Base-by-base conservation (phyloP, 352 stramenopile genomes). In the Aphanomyces stellatus region DNA sequence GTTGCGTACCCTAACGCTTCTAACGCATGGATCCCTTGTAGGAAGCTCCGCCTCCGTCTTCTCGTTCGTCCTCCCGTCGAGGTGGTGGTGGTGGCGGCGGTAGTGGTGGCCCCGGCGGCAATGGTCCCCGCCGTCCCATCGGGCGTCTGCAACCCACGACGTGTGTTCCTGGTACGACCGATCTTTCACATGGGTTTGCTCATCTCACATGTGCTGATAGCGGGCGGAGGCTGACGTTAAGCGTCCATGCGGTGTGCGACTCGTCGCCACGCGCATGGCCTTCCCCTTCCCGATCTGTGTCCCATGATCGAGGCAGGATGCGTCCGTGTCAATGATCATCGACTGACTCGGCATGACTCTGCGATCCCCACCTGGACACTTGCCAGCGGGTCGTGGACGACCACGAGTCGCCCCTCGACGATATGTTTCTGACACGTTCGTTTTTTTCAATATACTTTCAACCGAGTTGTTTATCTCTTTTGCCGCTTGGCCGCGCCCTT, bases 401-500 rank as follows among this genome's bases (percentile, higher is more conserved):
- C 48, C 4, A 33, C 41, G 15, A 46, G 55, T 34, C 15, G 25
- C 7, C 31, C 30, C 31, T 48, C 40, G 30, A 51, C 28, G 24
- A 7, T 15, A 28, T 56, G 19, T 15, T n/a, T 41, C n/a, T 72
- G 51, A 46, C 63, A 31, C 33, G n/a, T n/a, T n/a, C n/a, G n/a
- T n/a, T n/a, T 35, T 34, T 25, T 64, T 37, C 30, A 69, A 34
- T 63, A 41, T 48, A 46, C 8, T 48, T 4, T 37, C n/a, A n/a
- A n/a, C n/a, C n/a, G n/a, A n/a, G n/a, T n/a, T 70, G n/a, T 67
- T 31, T 86, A 86, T 72, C 81, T 87, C 33, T 57, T 87, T 65
- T 79, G 77, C 42, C 59, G 62, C 34, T 76, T 76, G 40, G 71
- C 71, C n/a, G 72, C 67, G 17, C 82, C 82, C 73, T 91, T 91